phyloP scores from a whole-genome alignment of 768 basidiomycete genomes.

The Dictyophora rubrovolvata region DNA sequence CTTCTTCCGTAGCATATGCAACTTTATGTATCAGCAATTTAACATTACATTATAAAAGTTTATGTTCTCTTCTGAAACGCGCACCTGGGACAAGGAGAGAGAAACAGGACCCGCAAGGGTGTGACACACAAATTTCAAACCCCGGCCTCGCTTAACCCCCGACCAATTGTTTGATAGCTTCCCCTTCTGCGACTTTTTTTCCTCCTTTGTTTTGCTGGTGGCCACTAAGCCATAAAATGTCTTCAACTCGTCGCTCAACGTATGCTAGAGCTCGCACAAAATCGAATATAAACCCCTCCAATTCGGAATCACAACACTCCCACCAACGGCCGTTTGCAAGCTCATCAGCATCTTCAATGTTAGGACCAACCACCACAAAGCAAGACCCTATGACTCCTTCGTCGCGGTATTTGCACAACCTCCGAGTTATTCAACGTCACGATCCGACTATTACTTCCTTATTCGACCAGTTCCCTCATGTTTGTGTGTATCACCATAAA shows the following conservation, averaged over 20 bases:
- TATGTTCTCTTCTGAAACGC: too few species aligned
- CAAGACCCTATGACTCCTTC: conserved; percentile 42
- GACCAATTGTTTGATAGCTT: not conserved
- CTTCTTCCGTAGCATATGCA: not conserved
- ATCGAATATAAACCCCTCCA: not conserved
- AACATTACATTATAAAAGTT: too few species aligned
- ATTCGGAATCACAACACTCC: not conserved
- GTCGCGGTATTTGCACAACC: conserved; percentile 63
- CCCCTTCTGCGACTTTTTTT: not conserved
- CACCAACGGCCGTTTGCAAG: too few species aligned
- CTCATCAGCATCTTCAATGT: too few species aligned
- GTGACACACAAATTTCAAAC: not conserved
- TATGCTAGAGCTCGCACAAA: conserved; percentile 1
- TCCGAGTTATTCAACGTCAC: conserved; percentile 68
- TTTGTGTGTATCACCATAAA: conserved; percentile 71
- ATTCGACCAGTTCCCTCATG: conserved; percentile 82
- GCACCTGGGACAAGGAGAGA: too few species aligned
- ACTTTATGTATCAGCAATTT: not conserved
- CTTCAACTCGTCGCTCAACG: conserved; percentile 4
- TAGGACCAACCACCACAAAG: not conserved
- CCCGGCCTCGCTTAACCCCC: not conserved
- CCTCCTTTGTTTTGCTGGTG: not conserved
- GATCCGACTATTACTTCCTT: conserved; percentile 74
- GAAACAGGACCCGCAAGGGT: too few species aligned
- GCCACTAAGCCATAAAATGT: not conserved